Evolutionary conservation across 495 filamentous ascomycete genomes (phyloP).

Genomic region (Penicillium salamii): DNA sequence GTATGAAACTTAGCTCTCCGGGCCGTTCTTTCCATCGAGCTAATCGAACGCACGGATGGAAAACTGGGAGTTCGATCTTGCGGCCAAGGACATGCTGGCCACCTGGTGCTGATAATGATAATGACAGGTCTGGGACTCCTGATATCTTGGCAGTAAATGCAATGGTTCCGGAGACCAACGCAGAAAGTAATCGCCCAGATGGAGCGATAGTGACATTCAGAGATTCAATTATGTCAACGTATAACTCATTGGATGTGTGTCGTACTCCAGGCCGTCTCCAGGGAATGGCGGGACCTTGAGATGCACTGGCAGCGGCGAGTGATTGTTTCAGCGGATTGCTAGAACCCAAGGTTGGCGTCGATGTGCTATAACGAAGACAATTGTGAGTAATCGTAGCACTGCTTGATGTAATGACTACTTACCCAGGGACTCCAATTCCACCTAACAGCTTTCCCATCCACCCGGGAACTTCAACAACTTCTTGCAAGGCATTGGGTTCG

Average conservation of each 20-base stretch:
- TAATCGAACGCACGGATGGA: slow-evolving; percentile 91
- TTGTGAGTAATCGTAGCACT: not conserved
- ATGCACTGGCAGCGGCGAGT: slow-evolving; percentile 35
- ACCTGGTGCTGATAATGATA: slow-evolving; percentile 75
- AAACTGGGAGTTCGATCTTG: slow-evolving; percentile 84
- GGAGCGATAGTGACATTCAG: slow-evolving; percentile 84
- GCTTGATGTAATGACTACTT: slow-evolving; percentile 16
- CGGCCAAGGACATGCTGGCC: slow-evolving; percentile 69
- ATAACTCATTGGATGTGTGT: slow-evolving; percentile 95
- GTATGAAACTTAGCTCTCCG: slow-evolving; percentile 89
- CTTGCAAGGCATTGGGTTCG: slow-evolving; percentile 88
- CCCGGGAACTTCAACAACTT: slow-evolving; percentile 86
- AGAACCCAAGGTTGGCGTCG: slow-evolving; percentile 42
- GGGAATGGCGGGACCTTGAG: slow-evolving; percentile 60
- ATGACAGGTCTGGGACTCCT: slow-evolving; percentile 82
- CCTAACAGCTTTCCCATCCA: slow-evolving; percentile 89
- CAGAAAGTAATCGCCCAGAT: slow-evolving; percentile 80
- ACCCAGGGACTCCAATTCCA: slow-evolving; percentile 78
- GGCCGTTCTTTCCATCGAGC: slow-evolving; percentile 81
- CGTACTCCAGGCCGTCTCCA: slow-evolving; percentile 92
- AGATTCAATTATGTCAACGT: slow-evolving; percentile 93
- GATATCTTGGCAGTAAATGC: slow-evolving; percentile 94
- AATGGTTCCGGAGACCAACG: slow-evolving; percentile 87
- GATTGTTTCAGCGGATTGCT: slow-evolving; percentile 46
- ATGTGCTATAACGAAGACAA: slow-evolving; percentile 22